Conservation (phyloP, 179 eudicot species). For the Spinacia oleracea region DNA sequence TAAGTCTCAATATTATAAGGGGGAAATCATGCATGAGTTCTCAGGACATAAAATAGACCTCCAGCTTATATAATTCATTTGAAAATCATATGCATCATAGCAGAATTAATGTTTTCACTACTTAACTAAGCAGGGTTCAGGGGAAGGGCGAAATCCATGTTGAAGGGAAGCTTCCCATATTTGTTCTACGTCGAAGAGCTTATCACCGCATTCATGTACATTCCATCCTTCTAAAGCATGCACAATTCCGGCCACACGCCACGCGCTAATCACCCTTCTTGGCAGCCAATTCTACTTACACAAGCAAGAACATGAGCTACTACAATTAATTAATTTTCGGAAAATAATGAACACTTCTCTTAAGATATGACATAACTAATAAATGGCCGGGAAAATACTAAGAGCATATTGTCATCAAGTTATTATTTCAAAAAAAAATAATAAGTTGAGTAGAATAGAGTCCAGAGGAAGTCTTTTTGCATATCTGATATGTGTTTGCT, state of each 20-base stretch:
- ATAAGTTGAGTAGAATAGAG: too few relatives aligned
- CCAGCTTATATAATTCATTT: too few relatives aligned
- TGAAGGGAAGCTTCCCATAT: conserved; percentile 61
- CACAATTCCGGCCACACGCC: conserved; percentile 66
- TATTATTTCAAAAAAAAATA: too few relatives aligned
- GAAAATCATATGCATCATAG: too few relatives aligned
- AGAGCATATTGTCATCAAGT: too few relatives aligned
- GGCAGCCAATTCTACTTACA: conserved; percentile 66
- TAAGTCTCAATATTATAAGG: too few relatives aligned
- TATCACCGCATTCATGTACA: conserved; percentile 57
- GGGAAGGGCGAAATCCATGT: conserved; percentile 64
- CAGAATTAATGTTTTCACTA: too few relatives aligned
- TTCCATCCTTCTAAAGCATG: conserved; percentile 77
- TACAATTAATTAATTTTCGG: background rate
- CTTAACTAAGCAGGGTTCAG: conserved; percentile 8
- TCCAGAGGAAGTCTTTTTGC: too few relatives aligned
- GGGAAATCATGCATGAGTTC: too few relatives aligned
- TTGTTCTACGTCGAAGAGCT: conserved; percentile 41
- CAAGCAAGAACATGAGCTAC: background rate
- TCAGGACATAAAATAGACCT: too few relatives aligned
- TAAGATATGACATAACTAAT: background rate
- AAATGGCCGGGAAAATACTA: too few relatives aligned
- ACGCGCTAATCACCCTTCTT: conserved; percentile 70
- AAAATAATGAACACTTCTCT: background rate
- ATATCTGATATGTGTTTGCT: too few relatives aligned